phyloP scores from a whole-genome alignment of 805 yeast species.

The Cyberlindnera galapagoensis region DNA sequence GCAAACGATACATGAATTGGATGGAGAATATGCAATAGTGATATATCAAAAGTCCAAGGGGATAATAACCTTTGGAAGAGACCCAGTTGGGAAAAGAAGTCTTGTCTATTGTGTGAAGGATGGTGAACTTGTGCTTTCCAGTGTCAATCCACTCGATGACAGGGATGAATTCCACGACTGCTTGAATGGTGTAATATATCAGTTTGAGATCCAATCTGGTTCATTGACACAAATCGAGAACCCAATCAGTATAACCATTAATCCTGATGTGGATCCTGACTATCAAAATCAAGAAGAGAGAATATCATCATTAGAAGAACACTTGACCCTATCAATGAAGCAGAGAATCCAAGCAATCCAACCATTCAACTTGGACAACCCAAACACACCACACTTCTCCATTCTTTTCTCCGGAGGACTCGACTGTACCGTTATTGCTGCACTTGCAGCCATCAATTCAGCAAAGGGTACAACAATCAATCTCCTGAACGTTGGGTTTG shows the following conservation, averaged over 20 bases:
- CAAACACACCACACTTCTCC: conserved; percentile 35
- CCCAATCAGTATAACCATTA: conserved; percentile 16
- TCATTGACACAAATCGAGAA: conserved; percentile 15
- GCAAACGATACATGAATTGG: conserved; percentile 36
- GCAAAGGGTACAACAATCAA: conserved; percentile 42
- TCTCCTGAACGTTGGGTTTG: conserved; percentile 87
- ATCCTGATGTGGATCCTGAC: conserved; percentile 17
- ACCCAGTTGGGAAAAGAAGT: conserved; percentile 75
- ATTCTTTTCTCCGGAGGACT: conserved; percentile 91
- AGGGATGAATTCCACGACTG: conserved; percentile 44
- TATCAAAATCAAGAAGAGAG: conserved; percentile 7
- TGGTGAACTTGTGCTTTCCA: conserved; percentile 39
- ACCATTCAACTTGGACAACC: conserved; percentile 38
- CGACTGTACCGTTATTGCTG: conserved; percentile 82
- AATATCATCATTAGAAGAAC: conserved; percentile 19
- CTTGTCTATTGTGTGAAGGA: conserved; percentile 38
- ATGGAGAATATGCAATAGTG: conserved; percentile 81
- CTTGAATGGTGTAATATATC: conserved; percentile 42
- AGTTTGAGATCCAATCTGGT: conserved; percentile 27
- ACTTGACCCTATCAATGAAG: conserved; percentile 34
- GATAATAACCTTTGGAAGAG: conserved; percentile 73
- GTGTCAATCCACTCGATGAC: conserved; percentile 34
- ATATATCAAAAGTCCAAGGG: conserved; percentile 35
- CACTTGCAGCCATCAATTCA: conserved; percentile 34
- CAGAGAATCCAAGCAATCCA: conserved; percentile 54